These are phyloP conservation scores for Talaromyces sp. DNA, from an alignment of 2,329 filamentous ascomycete genomes.

Conservation along the genomic window DNA sequence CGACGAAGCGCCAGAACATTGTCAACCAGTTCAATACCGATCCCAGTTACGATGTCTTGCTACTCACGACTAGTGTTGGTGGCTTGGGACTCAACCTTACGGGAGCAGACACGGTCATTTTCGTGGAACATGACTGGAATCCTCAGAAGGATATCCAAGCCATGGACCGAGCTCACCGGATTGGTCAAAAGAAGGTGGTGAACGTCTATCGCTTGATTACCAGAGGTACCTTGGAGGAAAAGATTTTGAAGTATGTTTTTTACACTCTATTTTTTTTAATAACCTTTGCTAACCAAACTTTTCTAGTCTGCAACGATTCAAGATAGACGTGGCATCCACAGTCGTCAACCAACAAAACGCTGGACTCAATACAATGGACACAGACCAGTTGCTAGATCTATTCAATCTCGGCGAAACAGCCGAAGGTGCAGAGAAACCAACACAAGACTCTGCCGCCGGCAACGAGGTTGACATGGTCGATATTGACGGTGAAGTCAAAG, in stretches of 20 bases:
- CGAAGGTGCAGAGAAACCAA: slow-evolving; percentile 54
- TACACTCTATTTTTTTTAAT: background rate
- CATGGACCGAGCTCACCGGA: slow-evolving; percentile 97
- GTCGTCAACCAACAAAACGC: slow-evolving; percentile 99
- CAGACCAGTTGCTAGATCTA: slow-evolving; percentile 92
- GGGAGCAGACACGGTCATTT: slow-evolving; percentile 96
- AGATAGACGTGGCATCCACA: slow-evolving; percentile 96
- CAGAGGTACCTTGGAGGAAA: slow-evolving; percentile 92
- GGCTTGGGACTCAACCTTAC: slow-evolving; percentile 92
- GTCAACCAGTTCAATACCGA: slow-evolving; percentile 99
- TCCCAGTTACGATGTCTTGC: slow-evolving; percentile 88
- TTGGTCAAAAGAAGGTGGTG: slow-evolving; percentile 99
- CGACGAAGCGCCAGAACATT: slow-evolving; percentile 90
- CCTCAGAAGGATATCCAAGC: slow-evolving; percentile 97
- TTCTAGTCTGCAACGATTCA: slow-evolving; percentile 87
- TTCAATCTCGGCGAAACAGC: slow-evolving; percentile 80
- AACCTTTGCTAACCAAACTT: slow-evolving; percentile 6
- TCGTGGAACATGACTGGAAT: slow-evolving; percentile 99
- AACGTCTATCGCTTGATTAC: slow-evolving; percentile 98
- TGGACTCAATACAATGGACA: slow-evolving; percentile 92
- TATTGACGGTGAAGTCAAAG: slow-evolving; percentile 82
- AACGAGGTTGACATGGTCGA: slow-evolving; percentile 75
- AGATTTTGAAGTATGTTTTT: slow-evolving; percentile 71
- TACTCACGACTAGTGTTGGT: slow-evolving; percentile 92
- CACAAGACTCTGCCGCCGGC: slow-evolving; percentile 50